Evolutionary conservation across 1,284 basidiomycete genomes (phyloP), one percentile per base, ranked within the genome.

Genomic region (Crocinoboletus sp.): DNA sequence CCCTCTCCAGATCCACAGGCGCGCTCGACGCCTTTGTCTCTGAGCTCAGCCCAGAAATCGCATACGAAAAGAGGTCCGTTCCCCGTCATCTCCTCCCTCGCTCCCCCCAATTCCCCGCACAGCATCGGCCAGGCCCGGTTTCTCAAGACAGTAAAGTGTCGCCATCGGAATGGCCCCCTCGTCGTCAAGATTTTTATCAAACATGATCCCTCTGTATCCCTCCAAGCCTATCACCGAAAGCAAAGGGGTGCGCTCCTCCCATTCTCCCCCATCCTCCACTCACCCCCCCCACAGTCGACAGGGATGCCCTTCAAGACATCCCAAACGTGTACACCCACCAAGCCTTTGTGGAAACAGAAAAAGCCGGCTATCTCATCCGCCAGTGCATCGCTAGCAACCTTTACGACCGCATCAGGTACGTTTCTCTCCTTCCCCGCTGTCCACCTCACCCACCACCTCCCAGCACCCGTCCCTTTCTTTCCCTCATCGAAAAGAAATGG

Each of bases 361-460:
- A 89, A 62, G 95, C 94, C 7, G 96, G 92, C 0, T 99, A 97
- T 65, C 79, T 98, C 29, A 83, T 98, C 46, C 75, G 95, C 20
- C 95, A 98, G 64, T 99, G 92, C 91, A 75, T 94, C 10, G 89
- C 92, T 5, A 94, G 89, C 58, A 98, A 89, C 59, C 73, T 99
- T 7, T 99, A 99, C 65, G 96, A 99, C 66, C 82, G 95, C 36
- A 96, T 99, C 60, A 97, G 94, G 94, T 93, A 51, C 49, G 82
- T 54, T n/a, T 12, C 15, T 8, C 24, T 4, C 17, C 12, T 2
- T n/a, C 22, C 0, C 15, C 13, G n/a, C 13, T 2, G 1, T 30
- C 15, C 30, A 24, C 33, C 6, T 8, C 13, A n/a, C 43, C 29
- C 27, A 31, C 20, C 25, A 0, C 32, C 17, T 20, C 16, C 12